Conservation (phyloP, 2,329 filamentous ascomycete genomes). For the Xylariaceae sp. region DNA sequence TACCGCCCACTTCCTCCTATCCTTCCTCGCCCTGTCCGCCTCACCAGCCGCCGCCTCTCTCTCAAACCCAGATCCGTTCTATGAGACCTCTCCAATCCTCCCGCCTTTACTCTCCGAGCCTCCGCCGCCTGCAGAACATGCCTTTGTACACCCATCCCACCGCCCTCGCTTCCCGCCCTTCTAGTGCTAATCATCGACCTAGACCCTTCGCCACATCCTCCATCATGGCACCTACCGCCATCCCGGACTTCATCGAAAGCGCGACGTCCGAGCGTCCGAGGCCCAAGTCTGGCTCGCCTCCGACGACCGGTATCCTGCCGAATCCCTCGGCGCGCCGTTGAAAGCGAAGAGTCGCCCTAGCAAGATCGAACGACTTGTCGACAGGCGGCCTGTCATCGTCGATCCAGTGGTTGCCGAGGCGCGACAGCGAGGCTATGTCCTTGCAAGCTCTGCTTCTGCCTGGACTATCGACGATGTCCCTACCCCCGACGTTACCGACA, state of each 20-base stretch:
- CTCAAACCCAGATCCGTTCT: constrained; percentile 37
- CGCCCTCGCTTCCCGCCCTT: background rate
- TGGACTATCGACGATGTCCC: constrained; percentile 80
- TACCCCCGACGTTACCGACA: constrained; percentile 80
- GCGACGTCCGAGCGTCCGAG: constrained; percentile 61
- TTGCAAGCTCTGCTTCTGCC: constrained; percentile 65
- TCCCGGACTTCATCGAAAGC: constrained; percentile 70
- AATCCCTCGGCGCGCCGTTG: constrained; percentile 47
- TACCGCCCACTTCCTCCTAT: constrained; percentile 60
- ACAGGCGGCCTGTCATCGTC: constrained; percentile 71
- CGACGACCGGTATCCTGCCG: constrained; percentile 52
- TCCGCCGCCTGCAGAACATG: constrained; percentile 50
- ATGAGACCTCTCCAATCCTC: constrained; percentile 42
- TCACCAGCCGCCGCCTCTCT: constrained; percentile 36
- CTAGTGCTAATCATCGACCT: constrained; percentile 8
- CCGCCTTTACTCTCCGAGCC: constrained; percentile 39
- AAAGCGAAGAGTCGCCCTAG: constrained; percentile 60
- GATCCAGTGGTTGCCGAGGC: constrained; percentile 74
- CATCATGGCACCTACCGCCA: constrained; percentile 83
- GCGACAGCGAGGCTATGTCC: constrained; percentile 62
- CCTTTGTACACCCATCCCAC: constrained; percentile 42
- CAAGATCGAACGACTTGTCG: constrained; percentile 75
- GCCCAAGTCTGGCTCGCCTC: constrained; percentile 60
- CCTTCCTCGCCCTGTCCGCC: constrained; percentile 59
- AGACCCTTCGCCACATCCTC: constrained; percentile 76